phyloP scores from a whole-genome alignment of 495 filamentous ascomycete species.

The Lophiotrema nucula region DNA sequence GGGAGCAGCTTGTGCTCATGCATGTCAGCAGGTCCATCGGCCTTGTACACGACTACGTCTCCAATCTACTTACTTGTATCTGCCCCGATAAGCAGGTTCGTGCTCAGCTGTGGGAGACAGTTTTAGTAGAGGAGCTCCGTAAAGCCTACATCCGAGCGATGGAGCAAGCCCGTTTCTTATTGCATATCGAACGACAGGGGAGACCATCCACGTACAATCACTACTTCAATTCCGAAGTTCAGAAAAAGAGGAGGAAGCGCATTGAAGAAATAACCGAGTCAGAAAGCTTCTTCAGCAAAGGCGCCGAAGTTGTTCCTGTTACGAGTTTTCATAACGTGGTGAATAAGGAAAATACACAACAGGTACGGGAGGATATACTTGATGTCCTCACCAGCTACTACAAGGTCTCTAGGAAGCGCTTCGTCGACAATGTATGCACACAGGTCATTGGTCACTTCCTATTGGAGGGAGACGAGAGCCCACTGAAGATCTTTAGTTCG shows the following conservation, averaged over 20 bases:
- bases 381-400: conserved; percentile 11
- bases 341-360: conserved; percentile 8
- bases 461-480: conserved; percentile 11
- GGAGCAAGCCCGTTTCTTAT: conserved; percentile 11
- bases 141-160: conserved; percentile 12
- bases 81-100: conserved; percentile 17
- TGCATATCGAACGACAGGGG: conserved; percentile 7
- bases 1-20: conserved; percentile 3
- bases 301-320: not conserved
- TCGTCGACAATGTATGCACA: conserved; percentile 7
- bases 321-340: not conserved
- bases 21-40: conserved; percentile 9
- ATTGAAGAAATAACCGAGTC: too few relatives aligned
- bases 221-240: conserved; percentile 16
- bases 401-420: conserved; percentile 16
- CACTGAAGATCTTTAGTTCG: conserved; percentile 5
- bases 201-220: conserved; percentile 17
- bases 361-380: conserved; percentile 11
- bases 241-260: conserved; percentile 8
- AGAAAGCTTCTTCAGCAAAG: not conserved
- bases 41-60: conserved; percentile 9
- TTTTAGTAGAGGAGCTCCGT: conserved; percentile 6
- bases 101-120: conserved; percentile 11
- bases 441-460: conserved; percentile 16
- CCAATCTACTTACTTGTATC: not conserved